Percentiles rank a stretch among this genome's conserved stretches.
Evolutionary conservation across 345 rosid species (phyloP).

Genomic region (Linum tenue): DNA sequence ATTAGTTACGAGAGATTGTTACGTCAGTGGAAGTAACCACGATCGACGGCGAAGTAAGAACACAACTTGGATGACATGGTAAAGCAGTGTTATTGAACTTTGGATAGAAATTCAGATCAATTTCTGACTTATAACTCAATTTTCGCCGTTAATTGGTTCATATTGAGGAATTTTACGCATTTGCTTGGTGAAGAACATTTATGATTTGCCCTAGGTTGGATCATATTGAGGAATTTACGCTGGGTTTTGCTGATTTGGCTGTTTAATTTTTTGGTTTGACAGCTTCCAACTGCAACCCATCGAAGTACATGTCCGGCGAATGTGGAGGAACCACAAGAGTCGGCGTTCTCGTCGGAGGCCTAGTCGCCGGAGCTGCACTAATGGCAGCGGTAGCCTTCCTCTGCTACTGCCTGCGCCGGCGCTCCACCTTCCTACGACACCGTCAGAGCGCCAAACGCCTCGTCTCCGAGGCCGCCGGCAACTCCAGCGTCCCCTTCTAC

Average conservation of each 20-base stretch:
- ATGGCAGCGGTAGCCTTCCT: conserved; percentile 27
- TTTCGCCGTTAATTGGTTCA: too few relatives aligned
- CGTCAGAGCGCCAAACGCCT: conserved; percentile 18
- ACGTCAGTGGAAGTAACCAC: too few relatives aligned
- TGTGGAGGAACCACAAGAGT: conserved; percentile 39
- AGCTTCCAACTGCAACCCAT: conserved; percentile 31
- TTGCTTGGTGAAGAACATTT: too few relatives aligned
- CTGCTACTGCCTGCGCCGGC: conserved; percentile 29
- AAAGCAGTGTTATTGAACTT: too few relatives aligned
- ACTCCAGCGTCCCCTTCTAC: conserved; percentile 49
- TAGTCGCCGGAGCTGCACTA: conserved; percentile 32
- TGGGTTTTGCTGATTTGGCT: neutral
- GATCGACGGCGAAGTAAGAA: too few relatives aligned
- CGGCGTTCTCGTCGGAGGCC: conserved; percentile 35
- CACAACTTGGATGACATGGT: too few relatives aligned
- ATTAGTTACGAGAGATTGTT: too few relatives aligned
- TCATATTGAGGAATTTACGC: too few relatives aligned
- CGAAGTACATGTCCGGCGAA: conserved; percentile 33
- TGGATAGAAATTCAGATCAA: too few relatives aligned
- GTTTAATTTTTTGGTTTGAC: conserved; percentile 4
- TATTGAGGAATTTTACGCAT: too few relatives aligned
- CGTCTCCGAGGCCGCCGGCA: conserved; percentile 30
- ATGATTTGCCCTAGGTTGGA: too few relatives aligned
- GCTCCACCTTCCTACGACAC: conserved; percentile 16
- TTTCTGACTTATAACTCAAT: too few relatives aligned